Percentiles rank a stretch among this genome's conserved stretches.
Evolutionary conservation across 23 red algal species (phyloP).

Genomic region (Gracilariopsis chorda): DNA sequence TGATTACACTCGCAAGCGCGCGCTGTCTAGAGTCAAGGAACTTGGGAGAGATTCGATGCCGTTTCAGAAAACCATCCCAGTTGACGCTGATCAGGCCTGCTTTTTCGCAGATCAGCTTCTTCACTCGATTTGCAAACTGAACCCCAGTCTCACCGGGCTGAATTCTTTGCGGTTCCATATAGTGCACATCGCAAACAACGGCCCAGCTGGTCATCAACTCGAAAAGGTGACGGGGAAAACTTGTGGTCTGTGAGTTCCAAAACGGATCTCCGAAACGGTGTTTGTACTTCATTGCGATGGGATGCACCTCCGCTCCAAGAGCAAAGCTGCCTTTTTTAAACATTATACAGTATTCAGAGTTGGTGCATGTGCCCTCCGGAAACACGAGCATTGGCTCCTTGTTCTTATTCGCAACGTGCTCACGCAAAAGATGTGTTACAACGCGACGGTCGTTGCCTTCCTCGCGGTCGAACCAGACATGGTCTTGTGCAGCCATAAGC

Average conservation of each 20-base stretch:
- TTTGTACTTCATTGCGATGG: conserved; percentile 92
- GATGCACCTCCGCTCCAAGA: conserved; percentile 84
- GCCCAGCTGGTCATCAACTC: conserved; percentile 98
- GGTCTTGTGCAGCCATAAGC: conserved; percentile 82
- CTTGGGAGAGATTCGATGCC: conserved; percentile 86
- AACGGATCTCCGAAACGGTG: conserved; percentile 85
- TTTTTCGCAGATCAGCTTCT: conserved; percentile 62
- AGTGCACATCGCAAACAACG: conserved; percentile 93
- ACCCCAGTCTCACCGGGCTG: conserved; percentile 57
- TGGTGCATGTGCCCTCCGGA: conserved; percentile 97
- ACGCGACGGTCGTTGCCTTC: conserved; percentile 82
- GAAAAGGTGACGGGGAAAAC: conserved; percentile 81
- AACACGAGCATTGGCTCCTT: conserved; percentile 99
- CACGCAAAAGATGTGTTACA: conserved; percentile 77
- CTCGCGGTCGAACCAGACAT: conserved; percentile 98
- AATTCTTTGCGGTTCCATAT: conserved; percentile 73
- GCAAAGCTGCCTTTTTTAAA: conserved; percentile 98
- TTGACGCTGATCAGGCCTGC: conserved; percentile 82
- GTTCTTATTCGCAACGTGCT: conserved; percentile 56
- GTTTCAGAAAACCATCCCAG: conserved; percentile 97
- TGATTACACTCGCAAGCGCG: conserved; percentile 44
- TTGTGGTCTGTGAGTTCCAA: conserved; percentile 78
- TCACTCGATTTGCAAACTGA: conserved; percentile 87
- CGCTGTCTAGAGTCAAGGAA: conserved; percentile 88
- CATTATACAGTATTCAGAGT: conserved; percentile 98